Evolutionary conservation across 495 filamentous ascomycete genomes (phyloP), one percentile per base, ranked within the genome.

Genomic region (Cenococcum geophilum): DNA sequence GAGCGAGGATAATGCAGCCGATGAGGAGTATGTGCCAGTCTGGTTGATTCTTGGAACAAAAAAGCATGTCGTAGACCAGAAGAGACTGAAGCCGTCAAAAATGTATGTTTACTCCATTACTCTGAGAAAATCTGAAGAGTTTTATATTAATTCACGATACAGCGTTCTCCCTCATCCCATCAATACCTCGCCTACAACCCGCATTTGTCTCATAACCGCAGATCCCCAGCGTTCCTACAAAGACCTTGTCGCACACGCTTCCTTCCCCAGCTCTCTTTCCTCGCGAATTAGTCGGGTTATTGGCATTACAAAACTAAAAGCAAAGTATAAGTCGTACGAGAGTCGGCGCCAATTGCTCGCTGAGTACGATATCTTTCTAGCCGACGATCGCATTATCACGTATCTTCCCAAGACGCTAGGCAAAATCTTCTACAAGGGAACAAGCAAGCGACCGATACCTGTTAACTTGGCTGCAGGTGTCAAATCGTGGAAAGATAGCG

Each of bases 31-130:
- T 32, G 82, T 37, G 8, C 82, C 89, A 2, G 78, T 97, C 57
- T 95, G 88, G 87, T 82, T 98, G 35, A 83, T 85, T 11, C 76
- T 98, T 54, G 89, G 89, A 50, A 96, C 91, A 49, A 97, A 97
- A 76, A 89, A 88, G 74, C 89, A 93, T 71, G 84, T 92, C 58
- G 77, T 83, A 57, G 85, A 91, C 69, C 81, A 82, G 68, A 84
- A 84, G 71, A 82, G 81, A 45, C 79, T 97, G 56, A 95, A 95
- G 77, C 92, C 93, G 27, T 77, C 78, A 49, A 87, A 85, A 68
- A 55, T 66, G 27, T 32, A 57, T 57, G 22, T 27, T 32, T 8
- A 54, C 20, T 18, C 22, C 9, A 0, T 5, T 10, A 9, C 25
- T 36, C 4, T 9, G 22, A 58, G 0, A 20, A 59, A 14, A 5